Conservation (phyloP, 2,329 filamentous ascomycete genomes). For the Karstenula rhodostoma region DNA sequence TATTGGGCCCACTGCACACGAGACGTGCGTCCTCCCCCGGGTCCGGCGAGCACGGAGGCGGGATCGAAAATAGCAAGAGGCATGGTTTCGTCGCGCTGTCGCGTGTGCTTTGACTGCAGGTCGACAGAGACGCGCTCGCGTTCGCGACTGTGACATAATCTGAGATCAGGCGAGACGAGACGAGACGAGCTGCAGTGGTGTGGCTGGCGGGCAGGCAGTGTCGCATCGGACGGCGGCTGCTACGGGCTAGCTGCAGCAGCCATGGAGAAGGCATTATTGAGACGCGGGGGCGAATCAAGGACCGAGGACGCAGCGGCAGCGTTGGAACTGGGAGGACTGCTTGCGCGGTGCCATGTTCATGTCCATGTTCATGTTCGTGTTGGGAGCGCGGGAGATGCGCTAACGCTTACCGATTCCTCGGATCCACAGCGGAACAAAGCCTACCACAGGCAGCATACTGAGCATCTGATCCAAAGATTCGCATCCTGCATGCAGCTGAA, state of each 20-base stretch:
- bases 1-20: constrained; percentile 32
- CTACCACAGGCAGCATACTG: constrained; percentile 27
- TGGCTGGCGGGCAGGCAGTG: constrained; percentile 25
- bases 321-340: constrained; percentile 27
- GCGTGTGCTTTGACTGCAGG: constrained; percentile 36
- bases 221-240: constrained; percentile 38
- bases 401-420: constrained; percentile 30
- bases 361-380: too few species aligned
- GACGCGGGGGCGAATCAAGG: constrained; percentile 27
- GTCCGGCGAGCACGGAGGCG: constrained; percentile 33
- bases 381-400: constrained; percentile 37
- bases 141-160: constrained; percentile 42
- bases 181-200: not conserved
- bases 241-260: constrained; percentile 38
- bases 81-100: constrained; percentile 38
- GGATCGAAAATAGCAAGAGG: constrained; percentile 35
- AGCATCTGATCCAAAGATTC: constrained; percentile 18
- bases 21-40: constrained; percentile 29
- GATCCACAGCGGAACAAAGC: constrained; percentile 32
- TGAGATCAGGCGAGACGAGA: constrained; percentile 24
- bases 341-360: constrained; percentile 33
- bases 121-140: constrained; percentile 32
- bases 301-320: constrained; percentile 33
- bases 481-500: constrained; percentile 13
- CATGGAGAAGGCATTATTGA: constrained; percentile 18